Percentiles rank a stretch among this genome's conserved stretches.
These are phyloP conservation scores for Pelargonium citronellum DNA, from an alignment of 441 rosid genomes.

Conservation along the genomic window DNA sequence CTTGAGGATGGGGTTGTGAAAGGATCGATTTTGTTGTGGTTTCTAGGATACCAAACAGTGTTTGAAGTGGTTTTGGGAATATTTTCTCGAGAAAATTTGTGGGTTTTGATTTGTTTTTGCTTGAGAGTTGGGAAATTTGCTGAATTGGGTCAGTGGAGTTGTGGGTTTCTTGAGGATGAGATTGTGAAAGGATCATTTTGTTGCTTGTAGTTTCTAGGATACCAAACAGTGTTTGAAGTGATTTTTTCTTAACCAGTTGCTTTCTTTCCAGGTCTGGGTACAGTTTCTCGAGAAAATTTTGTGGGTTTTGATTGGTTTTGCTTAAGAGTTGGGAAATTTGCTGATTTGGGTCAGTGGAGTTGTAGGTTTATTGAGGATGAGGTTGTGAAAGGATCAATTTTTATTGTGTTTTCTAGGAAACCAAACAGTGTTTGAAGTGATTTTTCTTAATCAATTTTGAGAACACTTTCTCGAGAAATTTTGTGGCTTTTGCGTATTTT, in stretches of 20 bases:
- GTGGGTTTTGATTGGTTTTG: not conserved
- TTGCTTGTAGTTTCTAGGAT: too few species aligned
- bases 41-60: conserved; percentile 2
- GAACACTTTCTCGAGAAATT: too few species aligned
- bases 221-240: not conserved
- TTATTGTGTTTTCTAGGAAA: not conserved
- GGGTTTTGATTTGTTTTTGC: too few species aligned
- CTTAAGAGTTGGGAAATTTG: not conserved
- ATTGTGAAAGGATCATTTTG: not conserved
- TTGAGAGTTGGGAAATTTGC: too few species aligned
- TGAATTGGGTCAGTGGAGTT: not conserved
- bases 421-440: not conserved
- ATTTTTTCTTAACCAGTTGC: not conserved
- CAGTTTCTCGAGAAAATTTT: too few species aligned
- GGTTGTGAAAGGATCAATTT: not conserved
- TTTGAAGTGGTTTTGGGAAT: not conserved
- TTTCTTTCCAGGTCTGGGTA: not conserved
- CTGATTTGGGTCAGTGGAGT: not conserved
- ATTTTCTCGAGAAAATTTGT: too few species aligned
- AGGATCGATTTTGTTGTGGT: not conserved
- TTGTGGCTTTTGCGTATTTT: not conserved
- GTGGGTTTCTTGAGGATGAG: not conserved
- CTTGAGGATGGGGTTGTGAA: not conserved
- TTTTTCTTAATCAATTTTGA: not conserved
- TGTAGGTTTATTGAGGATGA: not conserved